Conservation (phyloP, 345 rosid species). For the Moricandia moricandioides region DNA sequence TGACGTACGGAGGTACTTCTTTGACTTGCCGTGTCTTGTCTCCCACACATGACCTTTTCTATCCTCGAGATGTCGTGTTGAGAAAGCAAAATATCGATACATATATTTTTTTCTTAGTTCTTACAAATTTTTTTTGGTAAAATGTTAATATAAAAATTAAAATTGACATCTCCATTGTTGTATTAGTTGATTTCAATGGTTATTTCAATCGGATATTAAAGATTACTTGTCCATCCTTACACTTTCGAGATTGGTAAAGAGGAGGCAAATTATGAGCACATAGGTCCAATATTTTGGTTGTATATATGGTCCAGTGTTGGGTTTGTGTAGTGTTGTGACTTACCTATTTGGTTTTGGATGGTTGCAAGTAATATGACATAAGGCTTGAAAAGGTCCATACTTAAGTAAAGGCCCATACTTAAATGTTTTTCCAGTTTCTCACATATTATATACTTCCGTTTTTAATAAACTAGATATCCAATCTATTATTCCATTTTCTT, state of each 20-base stretch:
- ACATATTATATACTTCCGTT: no score
- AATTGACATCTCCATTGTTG: no score
- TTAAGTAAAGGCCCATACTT: background rate
- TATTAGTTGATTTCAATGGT: no score
- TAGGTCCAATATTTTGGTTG: background rate
- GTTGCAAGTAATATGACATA: background rate
- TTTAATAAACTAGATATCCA: no score
- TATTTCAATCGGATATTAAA: no score
- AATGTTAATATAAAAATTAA: no score
- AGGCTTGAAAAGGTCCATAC: background rate
- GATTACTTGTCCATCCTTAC: background rate
- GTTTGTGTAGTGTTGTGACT: background rate
- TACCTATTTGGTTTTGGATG: background rate
- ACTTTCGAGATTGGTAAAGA: background rate
- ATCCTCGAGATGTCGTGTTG: no score
- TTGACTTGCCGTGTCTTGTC: background rate
- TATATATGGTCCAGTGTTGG: background rate
- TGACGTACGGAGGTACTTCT: background rate
- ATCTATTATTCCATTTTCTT: no score
- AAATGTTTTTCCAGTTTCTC: background rate
- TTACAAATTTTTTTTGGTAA: no score
- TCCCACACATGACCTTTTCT: background rate
- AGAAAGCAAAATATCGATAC: no score
- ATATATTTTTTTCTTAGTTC: no score
- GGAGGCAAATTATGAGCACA: background rate